Conservation (phyloP, 1,284 basidiomycete genomes). For the Singerocomus inundabilis region DNA sequence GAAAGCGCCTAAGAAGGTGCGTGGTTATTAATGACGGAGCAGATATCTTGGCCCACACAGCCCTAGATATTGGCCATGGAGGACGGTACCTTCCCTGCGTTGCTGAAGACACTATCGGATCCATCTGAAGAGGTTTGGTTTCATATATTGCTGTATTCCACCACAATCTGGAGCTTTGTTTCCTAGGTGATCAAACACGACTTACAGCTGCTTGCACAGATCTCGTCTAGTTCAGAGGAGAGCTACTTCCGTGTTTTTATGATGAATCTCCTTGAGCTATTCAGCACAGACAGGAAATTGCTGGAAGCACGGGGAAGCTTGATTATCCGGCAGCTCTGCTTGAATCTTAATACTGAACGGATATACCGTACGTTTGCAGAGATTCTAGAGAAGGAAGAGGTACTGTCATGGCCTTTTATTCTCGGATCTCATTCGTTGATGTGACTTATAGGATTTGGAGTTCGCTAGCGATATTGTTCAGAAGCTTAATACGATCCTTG, state of each 20-base stretch:
- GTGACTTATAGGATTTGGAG: conserved; percentile 74
- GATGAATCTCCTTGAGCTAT: conserved; percentile 91
- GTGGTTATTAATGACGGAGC: conserved; percentile 5
- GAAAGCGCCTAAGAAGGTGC: conserved; percentile 91
- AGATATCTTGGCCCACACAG: conserved; percentile 1
- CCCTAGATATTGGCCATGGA: conserved; percentile 89
- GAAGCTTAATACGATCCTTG: conserved; percentile 95
- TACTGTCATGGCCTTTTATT: conserved; percentile 28
- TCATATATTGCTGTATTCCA: neutral
- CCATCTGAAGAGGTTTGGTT: conserved; percentile 83
- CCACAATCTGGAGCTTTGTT: neutral
- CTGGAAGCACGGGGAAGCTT: conserved; percentile 92
- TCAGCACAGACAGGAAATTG: conserved; percentile 90
- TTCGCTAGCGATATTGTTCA: conserved; percentile 97
- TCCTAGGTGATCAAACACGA: conserved; percentile 90
- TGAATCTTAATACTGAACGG: conserved; percentile 92
- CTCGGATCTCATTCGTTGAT: conserved; percentile 1
- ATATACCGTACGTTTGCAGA: conserved; percentile 97
- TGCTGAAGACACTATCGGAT: conserved; percentile 96
- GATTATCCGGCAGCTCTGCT: conserved; percentile 93
- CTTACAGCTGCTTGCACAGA: conserved; percentile 93
- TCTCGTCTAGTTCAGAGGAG: conserved; percentile 92
- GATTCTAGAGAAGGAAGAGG: conserved; percentile 97
- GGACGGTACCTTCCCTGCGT: conserved; percentile 92
- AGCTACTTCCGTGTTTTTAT: conserved; percentile 95